Base-by-base conservation (phyloP, 1,284 basidiomycete species). In the Rhodotorula sp. region DNA sequence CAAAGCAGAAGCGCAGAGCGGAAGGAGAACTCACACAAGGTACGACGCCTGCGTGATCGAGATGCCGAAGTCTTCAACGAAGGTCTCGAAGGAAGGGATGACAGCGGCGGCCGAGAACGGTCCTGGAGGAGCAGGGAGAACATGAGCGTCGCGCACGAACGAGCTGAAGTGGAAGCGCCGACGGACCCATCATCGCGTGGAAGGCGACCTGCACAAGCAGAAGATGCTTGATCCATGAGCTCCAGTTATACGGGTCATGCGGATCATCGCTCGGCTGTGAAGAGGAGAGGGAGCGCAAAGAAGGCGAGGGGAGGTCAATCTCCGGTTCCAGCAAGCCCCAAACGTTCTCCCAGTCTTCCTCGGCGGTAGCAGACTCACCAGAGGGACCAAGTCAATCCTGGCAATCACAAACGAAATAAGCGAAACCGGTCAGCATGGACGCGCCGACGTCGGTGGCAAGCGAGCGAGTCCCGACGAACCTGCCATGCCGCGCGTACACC, bases 181-280 rank as follows among this genome's bases (percentile, higher is more conserved):
- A 44, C 39, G 39, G 7, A 44, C 68, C 72, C 32, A 74, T 55
- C 59, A 68, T 63, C 5, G 66, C 59, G 36, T 51, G 49, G 17
- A 71, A 64, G 4, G 70, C 66, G 5, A 74, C 66, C n/a, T 70
- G 69, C 5, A 68, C 24, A 5, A 71, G 62, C 22, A 74, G 17
- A 29, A 57, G 24, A 13, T 74, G 54, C 64, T 74, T 74, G 34
- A 57, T 48, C 66, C 67, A 74, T 2, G 66, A 46, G 1, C 70
- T 32, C 72, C 72, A 74, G 59, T 74, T 74, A 66, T 59, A 59
- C 4, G 72, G 72, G 32, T 74, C 72, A 55, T 67, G 46, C 39
- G 68, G 65, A n/a, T 70, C 68, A 20, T 70, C 65, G 20, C 46
- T 59, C 1, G 60, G 65, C 58, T 66, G 59, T 29, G 24, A 11